phyloP scores from a whole-genome alignment of 2,329 filamentous ascomycete genomes.

The Penicillium freii region DNA sequence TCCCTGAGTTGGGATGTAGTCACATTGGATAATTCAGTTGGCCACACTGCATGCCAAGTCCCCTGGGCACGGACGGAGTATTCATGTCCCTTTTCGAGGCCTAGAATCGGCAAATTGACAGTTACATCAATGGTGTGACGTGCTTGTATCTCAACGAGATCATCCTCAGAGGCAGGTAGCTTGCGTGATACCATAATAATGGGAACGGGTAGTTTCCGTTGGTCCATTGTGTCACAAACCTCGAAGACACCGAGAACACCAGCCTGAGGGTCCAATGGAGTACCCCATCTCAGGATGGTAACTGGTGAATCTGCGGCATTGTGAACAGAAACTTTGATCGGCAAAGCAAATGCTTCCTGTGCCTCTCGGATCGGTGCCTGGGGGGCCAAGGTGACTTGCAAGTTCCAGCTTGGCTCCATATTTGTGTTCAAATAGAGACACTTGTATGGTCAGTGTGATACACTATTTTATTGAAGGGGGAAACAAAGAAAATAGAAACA shows the following conservation, averaged over 20 bases:
- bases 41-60: conserved; percentile 40
- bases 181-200: conserved; percentile 36
- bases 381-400: conserved; percentile 21
- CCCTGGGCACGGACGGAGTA: conserved; percentile 37
- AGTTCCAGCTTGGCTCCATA: conserved; percentile 14
- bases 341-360: conserved; percentile 18
- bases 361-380: conserved; percentile 16
- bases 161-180: conserved; percentile 29
- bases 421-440: background rate
- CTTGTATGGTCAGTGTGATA: background rate
- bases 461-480: too few species aligned
- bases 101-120: conserved; percentile 28
- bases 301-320: conserved; percentile 30
- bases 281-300: conserved; percentile 40
- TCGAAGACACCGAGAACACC: conserved; percentile 33
- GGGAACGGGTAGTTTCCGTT: conserved; percentile 25
- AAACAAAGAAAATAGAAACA: background rate
- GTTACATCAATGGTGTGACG: conserved; percentile 21
- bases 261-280: conserved; percentile 36
- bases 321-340: conserved; percentile 28
- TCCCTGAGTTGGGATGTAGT: conserved; percentile 24
- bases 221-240: conserved; percentile 24
- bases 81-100: conserved; percentile 30
- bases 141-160: conserved; percentile 34
- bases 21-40: conserved; percentile 22